Base-by-base conservation (phyloP, 805 yeast genomes). In the Geotrichum ghanense region DNA sequence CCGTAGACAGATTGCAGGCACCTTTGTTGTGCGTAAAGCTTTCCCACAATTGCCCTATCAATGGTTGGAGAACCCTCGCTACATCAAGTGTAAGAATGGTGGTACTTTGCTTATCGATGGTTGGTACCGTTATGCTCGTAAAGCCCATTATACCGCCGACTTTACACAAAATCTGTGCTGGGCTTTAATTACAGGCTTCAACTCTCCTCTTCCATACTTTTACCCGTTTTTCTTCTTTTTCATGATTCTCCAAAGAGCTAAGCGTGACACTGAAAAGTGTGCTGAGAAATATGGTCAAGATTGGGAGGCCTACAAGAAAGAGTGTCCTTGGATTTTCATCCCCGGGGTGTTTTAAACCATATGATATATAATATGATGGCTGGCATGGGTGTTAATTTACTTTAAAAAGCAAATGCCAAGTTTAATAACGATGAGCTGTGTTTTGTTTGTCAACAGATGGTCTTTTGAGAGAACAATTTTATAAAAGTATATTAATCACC, bases 81-180 rank as follows among this genome's bases (percentile, higher is more conserved):
- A 83, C 67, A 81, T 92, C 66, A 73, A 74, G 53, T 88, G 97
- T 63, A 78, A 78, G 56, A 81, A 81, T 57, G 98, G 98, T 20
- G 81, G 95, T 12, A 69, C 77, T 27, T 74, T 92, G 62, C 74
- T 92, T 55, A 80, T 89, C 45, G 96, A 88, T 60, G 98, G 98
- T 39, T 90, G 97, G 96, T 83, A 81, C 69, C 80, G 74, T 52
- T 39, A 39, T 39, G 97, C 97, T 14, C 81, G 97, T 70, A 92
- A 92, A 68, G 79, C 81, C 52, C 94, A 89, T 68, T 92, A 92
- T 73, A 88, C 97, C 31, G 96, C 95, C 20, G 98, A 92, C 65
- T 87, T 80, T 74, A 70, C 75, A 43, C 96, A 88, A 70, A 76
- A 94, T 44, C 70, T 85, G 56, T 74, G 92, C 42, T 92, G 98